Conservation (phyloP, 1,284 basidiomycete genomes). For the Pterula multifida region DNA sequence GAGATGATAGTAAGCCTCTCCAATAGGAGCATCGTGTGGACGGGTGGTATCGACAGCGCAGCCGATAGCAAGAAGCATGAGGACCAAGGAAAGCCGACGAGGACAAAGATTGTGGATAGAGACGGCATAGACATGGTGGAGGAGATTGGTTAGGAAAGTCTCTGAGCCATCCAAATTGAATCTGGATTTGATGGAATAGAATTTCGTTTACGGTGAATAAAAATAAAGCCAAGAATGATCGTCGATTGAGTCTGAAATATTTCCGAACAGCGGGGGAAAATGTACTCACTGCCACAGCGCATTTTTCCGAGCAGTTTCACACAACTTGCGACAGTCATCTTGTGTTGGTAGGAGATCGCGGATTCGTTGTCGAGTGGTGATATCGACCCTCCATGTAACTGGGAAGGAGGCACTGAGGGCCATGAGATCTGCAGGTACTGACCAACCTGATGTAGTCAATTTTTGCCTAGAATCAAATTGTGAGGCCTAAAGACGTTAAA, state of each 20-base stretch:
- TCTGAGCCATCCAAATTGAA: constrained; percentile 56
- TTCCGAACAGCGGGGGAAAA: constrained; percentile 8
- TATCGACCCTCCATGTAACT: constrained; percentile 45
- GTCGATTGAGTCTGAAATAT: too few relatives aligned
- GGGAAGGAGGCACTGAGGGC: constrained; percentile 51
- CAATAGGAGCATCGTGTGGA: constrained; percentile 37
- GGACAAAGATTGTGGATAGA: constrained; percentile 44
- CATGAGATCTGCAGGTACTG: constrained; percentile 39
- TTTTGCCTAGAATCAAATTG: not conserved
- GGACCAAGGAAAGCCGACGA: constrained; percentile 45
- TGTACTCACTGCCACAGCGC: constrained; percentile 57
- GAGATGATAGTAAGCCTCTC: constrained; percentile 56
- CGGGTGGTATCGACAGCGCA: constrained; percentile 48
- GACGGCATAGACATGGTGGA: constrained; percentile 52
- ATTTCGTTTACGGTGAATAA: not conserved
- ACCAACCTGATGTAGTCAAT: not conserved
- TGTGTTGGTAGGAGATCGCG: constrained; percentile 44
- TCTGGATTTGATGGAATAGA: constrained; percentile 19
- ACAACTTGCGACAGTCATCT: constrained; percentile 41
- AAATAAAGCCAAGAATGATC: not conserved
- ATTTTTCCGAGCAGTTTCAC: constrained; percentile 46
- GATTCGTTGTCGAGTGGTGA: constrained; percentile 46
- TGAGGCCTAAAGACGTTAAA: not conserved
- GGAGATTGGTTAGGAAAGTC: constrained; percentile 49
- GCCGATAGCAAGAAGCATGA: constrained; percentile 60